Evolutionary conservation across 805 yeast genomes (phyloP).

Genomic region (Nakazawaea ernobii): DNA sequence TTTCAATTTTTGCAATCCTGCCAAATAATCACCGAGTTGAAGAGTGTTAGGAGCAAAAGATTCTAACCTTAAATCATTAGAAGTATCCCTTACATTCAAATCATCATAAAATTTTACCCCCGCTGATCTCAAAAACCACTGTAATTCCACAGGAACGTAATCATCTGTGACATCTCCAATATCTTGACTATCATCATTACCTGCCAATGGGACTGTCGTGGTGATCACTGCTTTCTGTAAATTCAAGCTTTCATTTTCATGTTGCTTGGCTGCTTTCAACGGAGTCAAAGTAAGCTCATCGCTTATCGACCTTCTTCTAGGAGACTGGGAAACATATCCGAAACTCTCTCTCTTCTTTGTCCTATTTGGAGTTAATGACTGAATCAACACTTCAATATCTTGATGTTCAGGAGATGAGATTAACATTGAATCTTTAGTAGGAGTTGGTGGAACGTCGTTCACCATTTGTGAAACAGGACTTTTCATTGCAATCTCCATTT

Average conservation of each 20-base stretch:
- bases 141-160: conserved; percentile 29
- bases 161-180: conserved; percentile 15
- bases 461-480: neutral
- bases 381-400: conserved; percentile 11
- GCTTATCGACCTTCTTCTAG: conserved; percentile 3
- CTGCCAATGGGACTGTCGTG: conserved; percentile 25
- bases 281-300: conserved; percentile 9
- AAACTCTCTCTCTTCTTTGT: neutral
- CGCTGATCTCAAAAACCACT: conserved; percentile 32
- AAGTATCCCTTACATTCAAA: conserved; percentile 21
- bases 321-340: neutral
- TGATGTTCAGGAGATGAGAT: conserved; percentile 9
- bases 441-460: neutral
- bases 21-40: conserved; percentile 28
- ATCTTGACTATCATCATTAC: conserved; percentile 12
- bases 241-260: conserved; percentile 1
- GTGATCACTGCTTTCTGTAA: conserved; percentile 14
- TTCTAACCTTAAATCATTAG: neutral
- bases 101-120: conserved; percentile 42
- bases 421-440: conserved; percentile 1
- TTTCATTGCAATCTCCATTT: neutral
- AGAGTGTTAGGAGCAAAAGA: neutral
- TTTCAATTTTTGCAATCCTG: conserved; percentile 35
- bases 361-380: conserved; percentile 12
- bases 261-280: conserved; percentile 8